Evolutionary conservation across 2,329 filamentous ascomycete genomes (phyloP).

Genomic region (Ophiostoma pallidulum): DNA sequence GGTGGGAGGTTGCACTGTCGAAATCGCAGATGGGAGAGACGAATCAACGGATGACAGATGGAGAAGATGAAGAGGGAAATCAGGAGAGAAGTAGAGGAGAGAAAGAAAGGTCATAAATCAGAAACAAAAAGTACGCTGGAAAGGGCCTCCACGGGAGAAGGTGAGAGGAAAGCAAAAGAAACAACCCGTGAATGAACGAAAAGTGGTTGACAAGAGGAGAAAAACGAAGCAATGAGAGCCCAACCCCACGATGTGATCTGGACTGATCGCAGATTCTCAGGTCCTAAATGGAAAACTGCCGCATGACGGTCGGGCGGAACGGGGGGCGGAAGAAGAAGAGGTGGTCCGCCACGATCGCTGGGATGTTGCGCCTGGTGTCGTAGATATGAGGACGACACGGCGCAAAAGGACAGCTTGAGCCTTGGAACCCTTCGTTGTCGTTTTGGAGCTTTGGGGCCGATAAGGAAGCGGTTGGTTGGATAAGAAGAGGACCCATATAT

Average conservation of each 20-base stretch:
- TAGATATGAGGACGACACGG: not conserved
- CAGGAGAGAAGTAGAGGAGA: not conserved
- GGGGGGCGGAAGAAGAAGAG: not conserved
- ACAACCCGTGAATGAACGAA: not conserved
- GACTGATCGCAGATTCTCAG: slow-evolving; percentile 5
- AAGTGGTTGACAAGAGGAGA: no score
- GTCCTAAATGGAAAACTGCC: not conserved
- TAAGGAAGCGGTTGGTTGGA: slow-evolving; percentile 12
- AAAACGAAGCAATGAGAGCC: not conserved
- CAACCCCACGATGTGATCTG: slow-evolving; percentile 2
- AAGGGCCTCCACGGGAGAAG: not conserved
- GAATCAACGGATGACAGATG: no score
- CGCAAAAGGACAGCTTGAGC: slow-evolving; percentile 15
- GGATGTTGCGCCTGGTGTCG: not conserved
- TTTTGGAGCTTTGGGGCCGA: slow-evolving; percentile 11
- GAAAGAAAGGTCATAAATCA: not conserved
- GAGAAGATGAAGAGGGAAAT: not conserved
- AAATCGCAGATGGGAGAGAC: no score
- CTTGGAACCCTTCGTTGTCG: not conserved
- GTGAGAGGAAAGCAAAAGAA: not conserved
- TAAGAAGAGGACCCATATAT: not conserved
- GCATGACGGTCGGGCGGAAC: not conserved
- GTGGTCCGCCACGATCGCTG: not conserved
- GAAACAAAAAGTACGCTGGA: no score
- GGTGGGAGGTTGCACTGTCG: not conserved